Base-by-base conservation (phyloP, 192 early-diverging fungal genomes). In the Backusella mclennaniae region DNA sequence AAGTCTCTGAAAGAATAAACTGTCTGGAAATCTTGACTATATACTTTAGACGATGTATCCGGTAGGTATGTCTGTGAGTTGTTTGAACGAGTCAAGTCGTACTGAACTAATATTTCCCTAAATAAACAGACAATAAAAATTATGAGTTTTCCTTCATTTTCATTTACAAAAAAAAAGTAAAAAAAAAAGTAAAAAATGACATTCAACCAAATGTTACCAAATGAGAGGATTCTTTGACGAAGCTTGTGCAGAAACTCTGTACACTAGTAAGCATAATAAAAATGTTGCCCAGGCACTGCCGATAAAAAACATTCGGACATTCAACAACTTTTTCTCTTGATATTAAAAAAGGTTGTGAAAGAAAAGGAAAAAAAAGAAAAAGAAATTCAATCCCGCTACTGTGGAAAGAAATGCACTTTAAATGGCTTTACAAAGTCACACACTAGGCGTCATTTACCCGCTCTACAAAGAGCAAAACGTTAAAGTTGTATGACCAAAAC, bases 11-110 rank as follows among this genome's bases (percentile, higher is more conserved):
- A 38, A 1, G 59, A 21, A 72, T 31, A 75, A 8, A 80, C 71
- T 19, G 71, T 80, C 36, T 80, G 79, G 35, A 77, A 80, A 36
- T 76, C 71, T 46, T 73, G 75, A 17, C 59, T 66, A 23, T 74
- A 66, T 42, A 74, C 38, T 42, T 74, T 74, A 9, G 33, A 41
- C 1, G 73, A 74, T 29, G 73, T 74, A 15, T 74, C 73, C 1
- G 38, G 21, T 42, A 74, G 1, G 29, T 74, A 74, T 31, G 70
- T 31, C 17, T 72, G 70, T 9, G 70, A 46, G 6, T 26, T 46
- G 26, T 72, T 72, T 3, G 70, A 72, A 1, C 44, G 39, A 8
- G 15, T 8, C 9, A 72, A 46, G 42, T 72, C 70, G 29, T 72
- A 72, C 8, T 49, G 70, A 23, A 72, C 70, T 29, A 46, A 12